Evolutionary conservation across 2,329 filamentous ascomycete genomes (phyloP).

Genomic region (Exserohilum rostratum): DNA sequence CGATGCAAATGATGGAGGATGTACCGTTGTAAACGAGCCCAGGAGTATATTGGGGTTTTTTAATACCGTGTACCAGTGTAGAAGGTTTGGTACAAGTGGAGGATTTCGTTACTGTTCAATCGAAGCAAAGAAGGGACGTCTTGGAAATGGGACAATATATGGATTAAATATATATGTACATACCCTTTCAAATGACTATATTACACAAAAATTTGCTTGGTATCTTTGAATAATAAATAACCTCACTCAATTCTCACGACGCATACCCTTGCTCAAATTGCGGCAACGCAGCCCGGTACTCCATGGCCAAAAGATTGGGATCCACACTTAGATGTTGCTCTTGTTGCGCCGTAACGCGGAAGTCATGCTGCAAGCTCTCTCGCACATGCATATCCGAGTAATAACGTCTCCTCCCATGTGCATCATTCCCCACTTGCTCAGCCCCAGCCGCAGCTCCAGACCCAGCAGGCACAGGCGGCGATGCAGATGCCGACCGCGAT

Average conservation of each 20-base stretch:
- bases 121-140: neutral
- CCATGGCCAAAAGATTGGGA: conserved; percentile 27
- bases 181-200: neutral
- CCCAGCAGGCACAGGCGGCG: neutral
- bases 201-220: neutral
- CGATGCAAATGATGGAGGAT: conserved; percentile 71
- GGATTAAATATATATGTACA: neutral
- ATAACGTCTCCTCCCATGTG: neutral
- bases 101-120: too few relatives aligned
- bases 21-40: conserved; percentile 62
- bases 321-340: too few relatives aligned
- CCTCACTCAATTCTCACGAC: neutral
- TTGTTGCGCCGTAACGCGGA: too few relatives aligned
- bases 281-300: conserved; percentile 33
- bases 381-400: neutral
- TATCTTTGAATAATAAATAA: neutral
- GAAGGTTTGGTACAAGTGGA: neutral
- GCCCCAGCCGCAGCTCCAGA: neutral
- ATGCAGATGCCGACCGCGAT: neutral
- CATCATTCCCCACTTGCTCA: neutral
- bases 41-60: neutral
- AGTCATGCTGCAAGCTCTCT: too few relatives aligned
- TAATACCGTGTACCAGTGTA: neutral
- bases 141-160: neutral
- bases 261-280: conserved; percentile 29